A percentile compares a stretch with the other conserved stretches of the same genome.
Evolutionary conservation across 352 stramenopile species (phyloP).

Genomic region (Phytophthora fragariaefolia): DNA sequence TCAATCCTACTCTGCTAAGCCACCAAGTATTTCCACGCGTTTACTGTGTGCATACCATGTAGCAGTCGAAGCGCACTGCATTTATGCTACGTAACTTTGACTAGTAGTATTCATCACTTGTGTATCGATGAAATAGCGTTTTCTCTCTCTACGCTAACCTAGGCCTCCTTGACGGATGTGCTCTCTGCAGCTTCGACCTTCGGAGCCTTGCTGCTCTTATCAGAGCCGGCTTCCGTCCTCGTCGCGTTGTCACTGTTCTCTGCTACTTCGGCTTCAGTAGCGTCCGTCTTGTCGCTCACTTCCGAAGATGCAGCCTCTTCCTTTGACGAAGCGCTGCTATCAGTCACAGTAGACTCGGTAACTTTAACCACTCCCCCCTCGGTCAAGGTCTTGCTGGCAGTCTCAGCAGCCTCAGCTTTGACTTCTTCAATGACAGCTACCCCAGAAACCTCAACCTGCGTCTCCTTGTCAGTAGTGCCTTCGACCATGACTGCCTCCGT

Average conservation of each 20-base stretch:
- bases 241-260: background rate
- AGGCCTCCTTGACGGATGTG: background rate
- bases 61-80: background rate
- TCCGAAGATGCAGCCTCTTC: background rate
- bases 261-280: background rate
- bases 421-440: background rate
- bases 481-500: too few relatives aligned
- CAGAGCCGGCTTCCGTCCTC: conserved; percentile 5
- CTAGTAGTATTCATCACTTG: background rate
- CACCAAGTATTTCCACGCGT: too few relatives aligned
- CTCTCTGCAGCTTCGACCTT: conserved; percentile 6
- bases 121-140: background rate
- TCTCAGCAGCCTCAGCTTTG: background rate
- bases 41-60: too few relatives aligned
- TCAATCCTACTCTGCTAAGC: too few relatives aligned
- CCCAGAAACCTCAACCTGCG: background rate
- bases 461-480: too few relatives aligned
- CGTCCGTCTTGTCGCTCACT: conserved; percentile 1
- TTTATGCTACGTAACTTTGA: background rate
- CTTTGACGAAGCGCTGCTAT: background rate
- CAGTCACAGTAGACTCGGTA: background rate
- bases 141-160: background rate
- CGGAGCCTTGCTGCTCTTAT: background rate
- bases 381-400: too few relatives aligned
- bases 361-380: too few relatives aligned